Evolutionary conservation across 2,329 filamentous ascomycete species (phyloP).

Genomic region (Cladosporium sp.): DNA sequence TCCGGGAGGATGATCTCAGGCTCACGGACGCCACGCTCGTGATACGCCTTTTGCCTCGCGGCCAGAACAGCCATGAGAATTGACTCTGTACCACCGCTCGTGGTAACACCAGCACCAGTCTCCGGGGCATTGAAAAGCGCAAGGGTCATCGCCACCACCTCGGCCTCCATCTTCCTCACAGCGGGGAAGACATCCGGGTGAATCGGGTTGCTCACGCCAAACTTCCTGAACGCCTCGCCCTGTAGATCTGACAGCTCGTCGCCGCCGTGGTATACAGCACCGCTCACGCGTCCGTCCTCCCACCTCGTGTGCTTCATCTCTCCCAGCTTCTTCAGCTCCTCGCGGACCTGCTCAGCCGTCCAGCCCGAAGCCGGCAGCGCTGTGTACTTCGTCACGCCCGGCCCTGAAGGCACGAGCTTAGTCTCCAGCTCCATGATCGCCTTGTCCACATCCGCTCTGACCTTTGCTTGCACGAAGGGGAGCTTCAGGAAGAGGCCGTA

Average conservation of each 20-base stretch:
- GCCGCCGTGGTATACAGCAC: constrained; percentile 93
- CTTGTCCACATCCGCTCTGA: constrained; percentile 76
- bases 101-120: constrained; percentile 81
- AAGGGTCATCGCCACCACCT: constrained; percentile 87
- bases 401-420: constrained; percentile 72
- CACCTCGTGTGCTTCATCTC: constrained; percentile 90
- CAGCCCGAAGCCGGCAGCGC: constrained; percentile 78
- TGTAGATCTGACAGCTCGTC: constrained; percentile 75
- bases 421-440: constrained; percentile 72
- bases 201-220: constrained; percentile 92
- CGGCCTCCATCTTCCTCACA: constrained; percentile 98
- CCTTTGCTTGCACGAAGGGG: constrained; percentile 78
- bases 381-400: constrained; percentile 65
- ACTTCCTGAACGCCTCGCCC: constrained; percentile 86
- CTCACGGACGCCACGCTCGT: constrained; percentile 79
- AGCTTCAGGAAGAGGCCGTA: constrained; percentile 82
- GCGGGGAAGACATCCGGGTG: constrained; percentile 98
- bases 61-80: constrained; percentile 93
- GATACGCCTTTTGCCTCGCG: constrained; percentile 80
- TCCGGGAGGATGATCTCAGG: constrained; percentile 97
- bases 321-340: constrained; percentile 71
- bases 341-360: constrained; percentile 68
- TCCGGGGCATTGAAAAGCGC: constrained; percentile 77
- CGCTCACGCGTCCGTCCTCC: constrained; percentile 93
- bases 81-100: constrained; percentile 89